A percentile compares a stretch with the other conserved stretches of the same genome.
Conservation (phyloP, 2,329 filamentous ascomycete species). For the Lasiodiplodia sp. region DNA sequence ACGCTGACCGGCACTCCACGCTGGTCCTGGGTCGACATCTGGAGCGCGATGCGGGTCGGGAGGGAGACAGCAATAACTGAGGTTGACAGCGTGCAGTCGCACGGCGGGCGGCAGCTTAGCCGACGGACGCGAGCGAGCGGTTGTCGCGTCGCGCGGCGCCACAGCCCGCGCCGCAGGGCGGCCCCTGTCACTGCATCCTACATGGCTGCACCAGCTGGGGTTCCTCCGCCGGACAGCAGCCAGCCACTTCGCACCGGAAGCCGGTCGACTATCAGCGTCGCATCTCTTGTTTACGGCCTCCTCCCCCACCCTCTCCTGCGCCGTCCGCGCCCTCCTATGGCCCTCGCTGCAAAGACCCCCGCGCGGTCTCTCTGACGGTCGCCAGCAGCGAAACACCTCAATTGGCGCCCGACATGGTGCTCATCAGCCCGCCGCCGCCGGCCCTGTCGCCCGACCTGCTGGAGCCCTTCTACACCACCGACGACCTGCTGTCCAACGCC, state of each 20-base stretch:
- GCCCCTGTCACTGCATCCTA: conserved; percentile 2
- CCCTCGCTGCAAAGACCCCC: conserved; percentile 17
- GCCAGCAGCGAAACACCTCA: conserved; percentile 25
- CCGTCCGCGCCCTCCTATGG: conserved; percentile 26
- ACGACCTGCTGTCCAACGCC: conserved; percentile 80
- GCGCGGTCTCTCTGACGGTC: conserved; percentile 25
- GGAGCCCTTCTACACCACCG: conserved; percentile 86
- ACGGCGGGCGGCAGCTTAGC: conserved; percentile 32
- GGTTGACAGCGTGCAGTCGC: conserved; percentile 31
- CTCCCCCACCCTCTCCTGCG: conserved; percentile 21
- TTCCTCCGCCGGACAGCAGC: conserved; percentile 25
- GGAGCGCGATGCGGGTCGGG: conserved; percentile 3
- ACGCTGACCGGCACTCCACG: conserved; percentile 53
- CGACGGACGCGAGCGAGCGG: conserved; percentile 8
- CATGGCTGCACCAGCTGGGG: conserved; percentile 20
- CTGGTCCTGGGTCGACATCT: conserved; percentile 54
- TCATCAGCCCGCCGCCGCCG: conserved; percentile 77
- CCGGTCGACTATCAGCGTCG: conserved; percentile 22
- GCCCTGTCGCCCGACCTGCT: conserved; percentile 80
- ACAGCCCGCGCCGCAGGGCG: conserved; percentile 12
- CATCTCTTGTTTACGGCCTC: conserved; percentile 23
- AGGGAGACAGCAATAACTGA: not conserved
- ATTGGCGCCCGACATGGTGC: conserved; percentile 71
- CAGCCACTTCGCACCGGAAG: conserved; percentile 19
- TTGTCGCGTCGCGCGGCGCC: conserved; percentile 24